phyloP scores from a whole-genome alignment of 805 yeast species.

The Metschnikowia henanensis region DNA sequence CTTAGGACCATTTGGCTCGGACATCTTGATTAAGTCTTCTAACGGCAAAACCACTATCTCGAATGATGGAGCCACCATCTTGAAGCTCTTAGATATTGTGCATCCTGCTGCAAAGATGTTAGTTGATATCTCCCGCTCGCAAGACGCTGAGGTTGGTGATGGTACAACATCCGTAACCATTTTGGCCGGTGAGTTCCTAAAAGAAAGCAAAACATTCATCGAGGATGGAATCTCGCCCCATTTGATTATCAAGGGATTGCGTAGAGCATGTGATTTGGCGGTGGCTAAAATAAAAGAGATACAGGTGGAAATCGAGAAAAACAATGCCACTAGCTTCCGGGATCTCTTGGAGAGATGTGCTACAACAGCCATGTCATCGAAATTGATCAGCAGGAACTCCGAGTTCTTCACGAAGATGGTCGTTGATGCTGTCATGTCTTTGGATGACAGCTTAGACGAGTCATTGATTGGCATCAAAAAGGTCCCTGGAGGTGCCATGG shows the following conservation, averaged over 20 bases:
- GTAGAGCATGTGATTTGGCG: constrained; percentile 79
- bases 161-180: constrained; percentile 97
- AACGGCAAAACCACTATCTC: constrained; percentile 92
- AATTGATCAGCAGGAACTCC: constrained; percentile 84
- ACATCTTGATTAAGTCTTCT: constrained; percentile 81
- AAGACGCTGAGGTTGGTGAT: constrained; percentile 98
- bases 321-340: constrained; percentile 56
- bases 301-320: constrained; percentile 64
- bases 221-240: constrained; percentile 97
- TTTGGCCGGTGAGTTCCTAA: constrained; percentile 90
- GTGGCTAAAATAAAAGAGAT: constrained; percentile 70
- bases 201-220: constrained; percentile 85
- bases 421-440: constrained; percentile 88
- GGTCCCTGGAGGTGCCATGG: constrained; percentile 95
- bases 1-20: constrained; percentile 96
- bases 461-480: constrained; percentile 91
- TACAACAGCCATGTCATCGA: constrained; percentile 95
- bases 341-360: constrained; percentile 89
- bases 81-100: constrained; percentile 88
- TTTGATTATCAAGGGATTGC: constrained; percentile 81
- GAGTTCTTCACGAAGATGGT: constrained; percentile 93
- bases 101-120: constrained; percentile 98
- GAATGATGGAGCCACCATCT: constrained; percentile 97
- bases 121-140: constrained; percentile 93
- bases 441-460: constrained; percentile 87